Evolutionary conservation across 2,329 filamentous ascomycete species (phyloP), one percentile per base, ranked within the genome.

Genomic region (Blastomyces gilchristii): DNA sequence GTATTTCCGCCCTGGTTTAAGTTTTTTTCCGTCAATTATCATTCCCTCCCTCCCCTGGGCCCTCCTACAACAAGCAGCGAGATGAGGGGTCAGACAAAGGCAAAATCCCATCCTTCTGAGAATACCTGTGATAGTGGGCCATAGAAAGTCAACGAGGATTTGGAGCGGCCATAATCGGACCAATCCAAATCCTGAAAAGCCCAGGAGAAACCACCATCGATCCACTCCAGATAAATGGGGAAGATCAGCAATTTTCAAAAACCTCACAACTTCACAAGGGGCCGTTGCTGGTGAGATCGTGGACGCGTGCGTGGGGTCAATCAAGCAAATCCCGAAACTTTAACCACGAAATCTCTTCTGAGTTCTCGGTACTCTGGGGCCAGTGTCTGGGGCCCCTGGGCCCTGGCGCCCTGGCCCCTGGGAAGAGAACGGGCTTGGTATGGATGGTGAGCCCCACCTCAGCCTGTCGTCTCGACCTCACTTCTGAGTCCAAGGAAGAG

Each of bases 311-410:
- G 54, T 41, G 54, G 16, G 41, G 22, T 28, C 22, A 43, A 47
- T 34, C 28, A 31, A 49, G 41, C 58, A 59, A 59, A 59, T 49
- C 58, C 41, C 58, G 58, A 59, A 59, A 50, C 25, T 41, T 59
- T 49, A 59, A 37, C 14, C 14, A 1, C n/a, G 25, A 49, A 7
- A 31, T 47, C 5, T 34, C 31, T 34, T 7, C 31, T 5, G 12
- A 11, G 1, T 39, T 39, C 18, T 47, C 58, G 43, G 58, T 43
- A 37, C n/a, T 59, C 49, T 22, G n/a, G 43, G 11, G 34, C 52
- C 14, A 16, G 31, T 54, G 3, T 53, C 14, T 53, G 50, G 7
- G 28, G 16, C 37, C 8, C 8, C 7, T 39, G 37, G 37, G 37
- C 37, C 28, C 4, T 31, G 28, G n/a, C n/a, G n/a, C n/a, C 9